phyloP scores from a whole-genome alignment of 805 yeast genomes.

The Metschnikowia noctiluminum region DNA sequence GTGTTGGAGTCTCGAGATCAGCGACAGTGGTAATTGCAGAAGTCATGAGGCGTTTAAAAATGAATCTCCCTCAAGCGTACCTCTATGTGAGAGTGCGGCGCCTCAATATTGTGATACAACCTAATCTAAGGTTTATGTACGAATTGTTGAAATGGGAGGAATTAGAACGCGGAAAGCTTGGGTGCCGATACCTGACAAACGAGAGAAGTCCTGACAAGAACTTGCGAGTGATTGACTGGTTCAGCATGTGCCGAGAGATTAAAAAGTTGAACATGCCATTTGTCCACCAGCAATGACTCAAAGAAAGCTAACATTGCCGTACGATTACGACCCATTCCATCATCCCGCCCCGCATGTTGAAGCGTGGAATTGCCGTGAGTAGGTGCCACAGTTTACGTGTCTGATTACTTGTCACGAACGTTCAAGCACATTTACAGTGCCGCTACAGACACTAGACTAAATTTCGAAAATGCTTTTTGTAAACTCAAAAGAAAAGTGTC shows the following conservation, averaged over 20 bases:
- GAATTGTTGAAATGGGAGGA: slow-evolving; percentile 57
- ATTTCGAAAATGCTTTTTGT: too few species aligned
- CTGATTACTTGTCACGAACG: too few species aligned
- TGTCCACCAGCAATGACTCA: slow-evolving; percentile 3
- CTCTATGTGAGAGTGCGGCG: slow-evolving; percentile 85
- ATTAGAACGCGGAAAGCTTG: slow-evolving; percentile 10
- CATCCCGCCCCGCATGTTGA: background rate
- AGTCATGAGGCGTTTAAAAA: slow-evolving; percentile 71
- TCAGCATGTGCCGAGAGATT: slow-evolving; percentile 77
- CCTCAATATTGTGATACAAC: slow-evolving; percentile 89
- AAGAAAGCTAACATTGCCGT: background rate
- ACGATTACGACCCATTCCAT: too few species aligned
- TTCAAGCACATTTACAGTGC: too few species aligned
- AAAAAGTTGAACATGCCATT: slow-evolving; percentile 65
- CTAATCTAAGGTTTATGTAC: slow-evolving; percentile 87
- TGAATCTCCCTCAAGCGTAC: slow-evolving; percentile 76
- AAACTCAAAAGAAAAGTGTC: too few species aligned
- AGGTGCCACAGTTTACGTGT: too few species aligned
- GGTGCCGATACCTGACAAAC: background rate
- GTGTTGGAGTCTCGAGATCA: slow-evolving; percentile 92
- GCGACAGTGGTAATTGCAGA: slow-evolving; percentile 96
- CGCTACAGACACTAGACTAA: too few species aligned
- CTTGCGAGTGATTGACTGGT: slow-evolving; percentile 81
- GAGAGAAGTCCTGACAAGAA: slow-evolving; percentile 2
- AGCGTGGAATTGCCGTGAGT: background rate